These are phyloP conservation scores for Spatholobus suberectus DNA, from an alignment of 306 rosid species.

Conservation along the genomic window DNA sequence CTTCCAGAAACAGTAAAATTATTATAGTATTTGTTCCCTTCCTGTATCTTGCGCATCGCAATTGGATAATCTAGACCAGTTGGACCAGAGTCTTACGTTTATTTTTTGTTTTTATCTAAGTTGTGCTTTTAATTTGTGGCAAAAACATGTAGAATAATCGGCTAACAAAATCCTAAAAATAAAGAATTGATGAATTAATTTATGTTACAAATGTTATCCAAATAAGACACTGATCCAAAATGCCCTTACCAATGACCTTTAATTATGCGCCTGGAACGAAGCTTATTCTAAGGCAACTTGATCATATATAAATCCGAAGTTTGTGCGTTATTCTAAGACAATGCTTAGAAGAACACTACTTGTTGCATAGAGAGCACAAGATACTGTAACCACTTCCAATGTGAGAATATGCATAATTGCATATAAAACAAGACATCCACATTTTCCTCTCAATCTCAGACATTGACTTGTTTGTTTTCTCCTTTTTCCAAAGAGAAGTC, in stretches of 20 bases:
- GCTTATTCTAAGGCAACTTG: background rate
- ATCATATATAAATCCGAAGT: background rate
- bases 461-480: constrained; percentile 26
- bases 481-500: constrained; percentile 40
- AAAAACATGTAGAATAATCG: background rate
- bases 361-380: constrained; percentile 9
- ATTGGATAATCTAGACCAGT: background rate
- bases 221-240: constrained; percentile 1
- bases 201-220: background rate
- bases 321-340: background rate
- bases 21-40: background rate
- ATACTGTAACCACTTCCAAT: constrained; percentile 26
- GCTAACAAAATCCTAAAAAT: background rate
- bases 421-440: background rate
- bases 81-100: background rate
- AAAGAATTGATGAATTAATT: background rate
- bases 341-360: constrained; percentile 30
- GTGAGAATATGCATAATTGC: background rate
- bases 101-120: background rate
- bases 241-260: background rate
- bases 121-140: background rate
- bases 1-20: background rate
- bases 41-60: background rate
- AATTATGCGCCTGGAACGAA: background rate
- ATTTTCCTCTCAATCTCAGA: constrained; percentile 3